Evolutionary conservation across 148 eudicot genomes (phyloP).

Genomic region (Rhododendron vialii): DNA sequence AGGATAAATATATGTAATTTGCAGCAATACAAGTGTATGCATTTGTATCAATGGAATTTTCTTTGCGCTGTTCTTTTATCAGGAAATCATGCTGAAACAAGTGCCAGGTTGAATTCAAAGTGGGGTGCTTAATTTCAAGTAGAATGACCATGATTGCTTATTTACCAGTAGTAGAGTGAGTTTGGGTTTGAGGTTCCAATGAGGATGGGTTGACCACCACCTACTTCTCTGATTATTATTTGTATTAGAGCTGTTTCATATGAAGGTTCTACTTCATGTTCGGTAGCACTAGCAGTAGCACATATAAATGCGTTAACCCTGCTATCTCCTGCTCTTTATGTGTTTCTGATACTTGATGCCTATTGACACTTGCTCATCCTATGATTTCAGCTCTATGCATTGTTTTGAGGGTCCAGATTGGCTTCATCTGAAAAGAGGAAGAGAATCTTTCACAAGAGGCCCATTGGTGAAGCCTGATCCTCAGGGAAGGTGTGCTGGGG

Average conservation of each 20-base stretch:
- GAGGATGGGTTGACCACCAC: not conserved
- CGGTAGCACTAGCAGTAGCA: not conserved
- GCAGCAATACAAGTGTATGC: not conserved
- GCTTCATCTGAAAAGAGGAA: conserved; percentile 85
- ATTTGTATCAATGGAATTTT: not conserved
- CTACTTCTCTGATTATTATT: not conserved
- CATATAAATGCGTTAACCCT: not conserved
- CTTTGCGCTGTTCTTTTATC: not conserved
- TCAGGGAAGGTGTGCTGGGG: conserved; percentile 91
- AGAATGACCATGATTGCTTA: not conserved
- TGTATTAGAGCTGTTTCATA: not conserved
- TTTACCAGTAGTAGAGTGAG: not conserved
- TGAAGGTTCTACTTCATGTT: not conserved
- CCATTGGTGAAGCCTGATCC: conserved; percentile 93
- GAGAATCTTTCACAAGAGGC: conserved; percentile 87
- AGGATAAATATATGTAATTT: not conserved
- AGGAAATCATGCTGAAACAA: not conserved
- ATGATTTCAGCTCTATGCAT: conserved; percentile 77
- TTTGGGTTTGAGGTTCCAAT: not conserved
- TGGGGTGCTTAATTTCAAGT: not conserved
- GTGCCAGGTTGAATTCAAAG: not conserved
- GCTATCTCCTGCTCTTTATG: not conserved
- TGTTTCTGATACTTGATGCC: not conserved
- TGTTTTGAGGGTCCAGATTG: conserved; percentile 98
- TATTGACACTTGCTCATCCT: conserved; percentile 5